Evolutionary conservation across 495 filamentous ascomycete genomes (phyloP).

Genomic region (Trichoderma virens): DNA sequence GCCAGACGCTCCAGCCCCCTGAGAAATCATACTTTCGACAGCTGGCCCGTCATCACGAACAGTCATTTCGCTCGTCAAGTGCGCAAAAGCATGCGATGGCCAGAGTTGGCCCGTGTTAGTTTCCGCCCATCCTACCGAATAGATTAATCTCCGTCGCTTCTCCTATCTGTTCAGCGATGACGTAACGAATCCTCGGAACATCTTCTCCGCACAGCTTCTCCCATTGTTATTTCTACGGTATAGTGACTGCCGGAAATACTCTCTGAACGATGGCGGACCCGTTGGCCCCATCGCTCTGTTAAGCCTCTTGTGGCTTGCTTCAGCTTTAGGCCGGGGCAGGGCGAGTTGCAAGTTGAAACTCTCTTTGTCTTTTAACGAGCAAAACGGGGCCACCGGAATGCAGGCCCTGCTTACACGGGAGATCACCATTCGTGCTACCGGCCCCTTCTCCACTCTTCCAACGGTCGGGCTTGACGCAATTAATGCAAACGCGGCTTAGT

Average conservation of each 20-base stretch:
- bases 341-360: neutral
- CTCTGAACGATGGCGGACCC: no score
- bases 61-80: neutral
- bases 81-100: no score
- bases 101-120: no score
- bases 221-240: no score
- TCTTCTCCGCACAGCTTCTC: neutral
- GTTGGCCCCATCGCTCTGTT: no score
- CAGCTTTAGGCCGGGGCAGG: no score
- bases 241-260: no score
- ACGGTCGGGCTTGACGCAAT: neutral
- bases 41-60: neutral
- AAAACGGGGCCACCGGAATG: neutral
- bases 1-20: neutral
- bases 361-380: neutral
- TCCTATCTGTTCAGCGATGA: neutral
- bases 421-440: conserved; percentile 5
- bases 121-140: no score
- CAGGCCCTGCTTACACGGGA: neutral
- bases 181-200: neutral
- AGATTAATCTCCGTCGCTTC: neutral
- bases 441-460: conserved; percentile 2
- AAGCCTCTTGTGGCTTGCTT: no score
- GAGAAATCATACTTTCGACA: neutral
- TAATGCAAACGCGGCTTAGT: conserved; percentile 1